A percentile compares a stretch with the other conserved stretches of the same genome.
Evolutionary conservation across 345 rosid species (phyloP).

Genomic region (Lepidium aucheri): DNA sequence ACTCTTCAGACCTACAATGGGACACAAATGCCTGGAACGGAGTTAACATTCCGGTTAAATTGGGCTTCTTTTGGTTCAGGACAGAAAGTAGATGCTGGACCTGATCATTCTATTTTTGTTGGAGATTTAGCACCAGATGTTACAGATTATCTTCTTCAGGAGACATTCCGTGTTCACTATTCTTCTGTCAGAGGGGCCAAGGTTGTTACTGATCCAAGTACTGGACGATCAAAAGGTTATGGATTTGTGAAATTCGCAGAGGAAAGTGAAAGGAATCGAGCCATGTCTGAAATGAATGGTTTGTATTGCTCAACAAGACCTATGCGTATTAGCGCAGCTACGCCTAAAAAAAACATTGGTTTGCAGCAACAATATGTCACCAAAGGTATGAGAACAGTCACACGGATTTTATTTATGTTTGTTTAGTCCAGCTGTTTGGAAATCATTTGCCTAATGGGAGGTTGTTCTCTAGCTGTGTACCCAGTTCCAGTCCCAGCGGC

Average conservation of each 20-base stretch:
- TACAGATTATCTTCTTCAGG: slow-evolving; percentile 86
- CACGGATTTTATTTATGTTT: neutral
- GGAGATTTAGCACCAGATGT: slow-evolving; percentile 96
- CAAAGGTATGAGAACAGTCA: slow-evolving; percentile 42
- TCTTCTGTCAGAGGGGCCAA: slow-evolving; percentile 94
- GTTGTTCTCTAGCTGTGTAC: slow-evolving; percentile 19
- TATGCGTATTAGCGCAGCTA: slow-evolving; percentile 90
- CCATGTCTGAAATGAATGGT: slow-evolving; percentile 96
- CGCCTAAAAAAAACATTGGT: slow-evolving; percentile 65
- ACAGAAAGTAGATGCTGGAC: slow-evolving; percentile 79
- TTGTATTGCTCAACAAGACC: slow-evolving; percentile 84
- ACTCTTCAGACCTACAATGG: slow-evolving; percentile 77
- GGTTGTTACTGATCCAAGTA: slow-evolving; percentile 93
- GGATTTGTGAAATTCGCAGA: slow-evolving; percentile 92
- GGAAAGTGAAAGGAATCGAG: slow-evolving; percentile 83
- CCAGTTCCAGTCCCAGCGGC: slow-evolving; percentile 29
- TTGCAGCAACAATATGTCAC: slow-evolving; percentile 59
- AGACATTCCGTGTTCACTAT: slow-evolving; percentile 77
- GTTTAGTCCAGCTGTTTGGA: neutral
- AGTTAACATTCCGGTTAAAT: slow-evolving; percentile 69
- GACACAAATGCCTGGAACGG: slow-evolving; percentile 86
- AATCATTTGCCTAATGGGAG: slow-evolving; percentile 7
- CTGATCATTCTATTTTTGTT: slow-evolving; percentile 94
- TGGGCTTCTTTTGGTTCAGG: slow-evolving; percentile 99
- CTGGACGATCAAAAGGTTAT: slow-evolving; percentile 98